phyloP scores from a whole-genome alignment of 371 early-diverging fungal species.

The Basidiobolus meristosporus region DNA sequence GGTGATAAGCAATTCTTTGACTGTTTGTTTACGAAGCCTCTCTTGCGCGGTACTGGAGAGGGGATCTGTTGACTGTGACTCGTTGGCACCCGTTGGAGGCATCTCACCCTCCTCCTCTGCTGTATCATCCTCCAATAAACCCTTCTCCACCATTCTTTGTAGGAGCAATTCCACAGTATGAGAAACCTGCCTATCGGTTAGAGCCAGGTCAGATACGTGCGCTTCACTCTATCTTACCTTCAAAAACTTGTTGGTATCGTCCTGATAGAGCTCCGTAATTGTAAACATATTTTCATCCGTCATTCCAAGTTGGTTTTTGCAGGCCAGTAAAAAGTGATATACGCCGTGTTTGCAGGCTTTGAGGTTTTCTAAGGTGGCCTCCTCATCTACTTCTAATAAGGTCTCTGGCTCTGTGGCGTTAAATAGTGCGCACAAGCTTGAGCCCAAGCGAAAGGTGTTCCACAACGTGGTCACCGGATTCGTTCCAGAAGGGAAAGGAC shows the following conservation, averaged over 20 bases:
- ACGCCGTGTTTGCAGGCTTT: conserved; percentile 71
- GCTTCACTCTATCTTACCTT: conserved; percentile 37
- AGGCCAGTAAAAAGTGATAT: conserved; percentile 58
- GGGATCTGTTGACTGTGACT: conserved; percentile 49
- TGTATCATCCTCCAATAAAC: conserved; percentile 37
- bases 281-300: conserved; percentile 66
- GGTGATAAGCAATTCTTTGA: conserved; percentile 68
- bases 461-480: conserved; percentile 80
- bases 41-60: conserved; percentile 24
- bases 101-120: no score
- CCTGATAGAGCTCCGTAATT: conserved; percentile 72
- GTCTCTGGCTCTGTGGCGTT: conserved; percentile 47
- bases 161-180: conserved; percentile 50
- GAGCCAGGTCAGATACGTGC: background rate
- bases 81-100: conserved; percentile 25
- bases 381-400: conserved; percentile 20
- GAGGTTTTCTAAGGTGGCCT: conserved; percentile 33
- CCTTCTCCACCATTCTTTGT: conserved; percentile 42
- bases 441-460: conserved; percentile 77
- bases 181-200: conserved; percentile 14
- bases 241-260: conserved; percentile 89
- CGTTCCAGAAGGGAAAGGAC: conserved; percentile 2
- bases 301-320: conserved; percentile 40
- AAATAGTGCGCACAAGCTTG: conserved; percentile 62
- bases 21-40: background rate